These are phyloP conservation scores for Nicotiana undulata DNA, from an alignment of 257 asterid species.

Conservation along the genomic window DNA sequence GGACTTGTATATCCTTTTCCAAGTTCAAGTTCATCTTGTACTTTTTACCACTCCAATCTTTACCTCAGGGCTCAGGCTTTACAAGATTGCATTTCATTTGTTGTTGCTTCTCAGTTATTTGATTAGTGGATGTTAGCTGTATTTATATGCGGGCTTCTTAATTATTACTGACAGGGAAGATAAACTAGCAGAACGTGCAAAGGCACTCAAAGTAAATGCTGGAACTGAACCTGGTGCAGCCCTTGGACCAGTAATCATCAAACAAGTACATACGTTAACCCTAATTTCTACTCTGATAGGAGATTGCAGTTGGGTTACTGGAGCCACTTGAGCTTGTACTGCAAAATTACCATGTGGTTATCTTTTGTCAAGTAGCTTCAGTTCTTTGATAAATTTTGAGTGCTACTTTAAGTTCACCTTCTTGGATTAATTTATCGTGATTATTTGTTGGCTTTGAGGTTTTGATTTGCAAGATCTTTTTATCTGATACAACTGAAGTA, in stretches of 20 bases:
- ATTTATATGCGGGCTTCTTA: conserved; percentile 9
- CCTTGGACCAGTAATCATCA: conserved; percentile 85
- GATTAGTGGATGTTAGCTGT: conserved; percentile 7
- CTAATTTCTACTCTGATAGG: background rate
- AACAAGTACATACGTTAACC: conserved; percentile 39
- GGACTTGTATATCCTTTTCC: background rate
- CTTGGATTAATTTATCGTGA: background rate
- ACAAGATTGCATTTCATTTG: background rate
- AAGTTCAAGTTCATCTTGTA: background rate
- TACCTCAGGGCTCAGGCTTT: background rate
- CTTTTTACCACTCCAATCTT: background rate
- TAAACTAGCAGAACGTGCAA: conserved; percentile 61
- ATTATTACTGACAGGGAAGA: conserved; percentile 52
- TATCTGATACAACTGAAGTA: too few species aligned
- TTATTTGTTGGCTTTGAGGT: too few species aligned
- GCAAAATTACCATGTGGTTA: background rate
- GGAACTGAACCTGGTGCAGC: conserved; percentile 86
- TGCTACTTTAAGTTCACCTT: background rate
- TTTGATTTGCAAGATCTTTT: too few species aligned
- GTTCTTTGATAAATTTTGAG: background rate
- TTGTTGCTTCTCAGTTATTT: background rate
- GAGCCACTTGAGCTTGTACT: background rate
- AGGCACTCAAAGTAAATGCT: conserved; percentile 69
- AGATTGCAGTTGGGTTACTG: background rate
- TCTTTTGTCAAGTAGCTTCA: background rate